phyloP scores from a whole-genome alignment of 2,329 filamentous ascomycete species.

The Colletotrichum theobromicola region DNA sequence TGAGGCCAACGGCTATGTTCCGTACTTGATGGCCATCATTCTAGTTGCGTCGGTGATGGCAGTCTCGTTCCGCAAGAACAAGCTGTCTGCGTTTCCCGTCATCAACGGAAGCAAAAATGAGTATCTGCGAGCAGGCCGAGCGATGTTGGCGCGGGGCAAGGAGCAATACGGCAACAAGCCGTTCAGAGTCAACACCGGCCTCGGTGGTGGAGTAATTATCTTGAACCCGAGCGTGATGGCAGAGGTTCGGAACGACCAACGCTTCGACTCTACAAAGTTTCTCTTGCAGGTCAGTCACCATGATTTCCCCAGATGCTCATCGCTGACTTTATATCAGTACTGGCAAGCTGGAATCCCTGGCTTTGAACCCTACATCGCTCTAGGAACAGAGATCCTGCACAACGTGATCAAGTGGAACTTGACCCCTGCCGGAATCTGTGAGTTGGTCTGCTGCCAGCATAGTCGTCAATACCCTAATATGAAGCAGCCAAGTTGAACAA shows the following conservation, averaged over 20 bases:
- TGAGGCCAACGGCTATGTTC: background rate
- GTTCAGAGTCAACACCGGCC: constrained; percentile 8
- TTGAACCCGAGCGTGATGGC: background rate
- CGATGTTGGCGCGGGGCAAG: background rate
- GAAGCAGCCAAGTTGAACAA: background rate
- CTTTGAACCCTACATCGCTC: constrained; percentile 2
- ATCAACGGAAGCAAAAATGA: constrained; percentile 6
- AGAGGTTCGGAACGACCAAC: constrained; percentile 1
- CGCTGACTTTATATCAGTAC: background rate
- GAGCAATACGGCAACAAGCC: background rate
- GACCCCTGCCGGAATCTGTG: background rate
- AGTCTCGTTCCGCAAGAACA: background rate
- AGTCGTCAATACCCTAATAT: background rate
- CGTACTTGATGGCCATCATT: background rate
- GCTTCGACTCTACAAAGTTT: constrained; percentile 7
- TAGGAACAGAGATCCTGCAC: constrained; percentile 4
- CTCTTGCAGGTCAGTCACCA: background rate
- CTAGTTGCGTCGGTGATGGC: background rate
- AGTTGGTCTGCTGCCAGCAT: background rate
- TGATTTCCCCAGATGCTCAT: background rate
- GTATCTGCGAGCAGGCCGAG: background rate
- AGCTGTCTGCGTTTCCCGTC: background rate
- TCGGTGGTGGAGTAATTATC: background rate
- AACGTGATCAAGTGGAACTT: constrained; percentile 17
- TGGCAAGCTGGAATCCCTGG: constrained; percentile 10